Base-by-base conservation (phyloP, 257 asterid species). In the Fraxinus excelsior region DNA sequence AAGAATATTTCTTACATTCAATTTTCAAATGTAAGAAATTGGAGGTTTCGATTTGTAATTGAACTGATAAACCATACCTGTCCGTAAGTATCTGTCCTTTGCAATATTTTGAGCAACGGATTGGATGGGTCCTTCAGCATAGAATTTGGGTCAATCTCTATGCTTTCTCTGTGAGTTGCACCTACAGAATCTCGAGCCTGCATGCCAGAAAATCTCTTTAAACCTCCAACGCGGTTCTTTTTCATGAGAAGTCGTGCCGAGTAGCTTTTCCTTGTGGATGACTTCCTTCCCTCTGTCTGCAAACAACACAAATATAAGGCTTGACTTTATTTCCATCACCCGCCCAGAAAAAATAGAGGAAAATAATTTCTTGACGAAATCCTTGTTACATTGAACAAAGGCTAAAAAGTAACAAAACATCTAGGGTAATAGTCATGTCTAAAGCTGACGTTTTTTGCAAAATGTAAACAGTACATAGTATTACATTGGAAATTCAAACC, bases 251-350 rank as follows among this genome's bases (percentile, higher is more conserved):
- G 82, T 70, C 74, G 83, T 60, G 87, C 82, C 21, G 73, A 34
- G 71, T 79, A 74, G 74, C 84, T 80, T 74, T 73, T 76, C 85
- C 74, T 76, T 75, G 84, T 76, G 18, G 83, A 75, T 73, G 88
- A 78, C 78, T 77, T 69, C n/a, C 73, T 73, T 26, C 62, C 37
- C 73, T 82, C 83, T 44, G 60, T 69, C 90, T 86, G 85, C 82
- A 81, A 37, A 72, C 53, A 49, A 58, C 70, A 42, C 28, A 74
- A 76, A n/a, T 65, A 31, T 53, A 44, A 51, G 14, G 46, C 58
- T 71, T 0, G 18, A 46, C 29, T 23, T 70, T 37, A 19, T 28
- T 42, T 34, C 51, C 76, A 53, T 23, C 51, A 26, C 37, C 71
- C 73, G 66, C 67, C 8, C n/a, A 66, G 19, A 60, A 28, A 42